Evolutionary conservation across 106 monocot genomes (phyloP).

Genomic region (Acorus gramineus): DNA sequence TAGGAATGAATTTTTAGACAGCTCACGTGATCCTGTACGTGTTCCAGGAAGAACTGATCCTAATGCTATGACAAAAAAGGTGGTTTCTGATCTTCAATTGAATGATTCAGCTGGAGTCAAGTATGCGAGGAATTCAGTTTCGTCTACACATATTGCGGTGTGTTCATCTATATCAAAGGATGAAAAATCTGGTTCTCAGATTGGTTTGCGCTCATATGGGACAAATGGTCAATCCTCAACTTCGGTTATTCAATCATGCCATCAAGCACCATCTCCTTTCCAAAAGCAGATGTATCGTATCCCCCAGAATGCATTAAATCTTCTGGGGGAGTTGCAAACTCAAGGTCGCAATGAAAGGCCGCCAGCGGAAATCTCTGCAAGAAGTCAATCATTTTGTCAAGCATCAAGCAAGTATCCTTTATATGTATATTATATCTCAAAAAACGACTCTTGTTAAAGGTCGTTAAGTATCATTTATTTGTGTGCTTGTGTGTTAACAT

Average conservation of each 20-base stretch:
- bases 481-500: too few relatives aligned
- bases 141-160: conserved; percentile 7
- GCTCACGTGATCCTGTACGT: conserved; percentile 21
- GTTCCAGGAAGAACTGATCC: conserved; percentile 30
- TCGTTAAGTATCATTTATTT: too few relatives aligned
- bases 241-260: conserved; percentile 14
- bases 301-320: conserved; percentile 11
- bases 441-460: too few relatives aligned
- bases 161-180: conserved; percentile 17
- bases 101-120: conserved; percentile 27
- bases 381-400: conserved; percentile 58
- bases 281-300: conserved; percentile 22
- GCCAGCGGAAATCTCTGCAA: conserved; percentile 32
- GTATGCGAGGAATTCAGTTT: conserved; percentile 29
- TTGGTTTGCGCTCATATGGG: conserved; percentile 26
- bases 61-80: conserved; percentile 29
- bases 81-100: conserved; percentile 26
- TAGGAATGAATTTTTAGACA: conserved; percentile 28
- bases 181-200: conserved; percentile 22
- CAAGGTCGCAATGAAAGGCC: conserved; percentile 51
- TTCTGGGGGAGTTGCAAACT: conserved; percentile 18
- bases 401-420: conserved; percentile 89
- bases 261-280: conserved; percentile 1
- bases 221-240: conserved; percentile 27
- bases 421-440: neutral